Base-by-base conservation (phyloP, 306 rosid species). In the Biancaea sappan region DNA sequence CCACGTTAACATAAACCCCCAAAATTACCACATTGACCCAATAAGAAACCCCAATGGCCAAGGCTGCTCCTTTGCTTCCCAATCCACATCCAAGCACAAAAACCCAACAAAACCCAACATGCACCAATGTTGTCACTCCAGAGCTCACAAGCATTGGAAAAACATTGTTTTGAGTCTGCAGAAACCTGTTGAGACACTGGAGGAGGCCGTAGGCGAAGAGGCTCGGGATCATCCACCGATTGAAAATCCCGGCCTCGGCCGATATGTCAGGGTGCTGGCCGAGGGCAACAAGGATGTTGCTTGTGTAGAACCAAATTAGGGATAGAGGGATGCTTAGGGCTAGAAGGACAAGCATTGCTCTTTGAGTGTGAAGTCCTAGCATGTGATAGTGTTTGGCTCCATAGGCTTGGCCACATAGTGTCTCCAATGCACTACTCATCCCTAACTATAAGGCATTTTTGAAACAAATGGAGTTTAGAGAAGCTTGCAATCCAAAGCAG, bases 351-450 rank as follows among this genome's bases (percentile, higher is more conserved):
- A 84, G 44, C 85, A 87, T 87, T 57, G 84, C 87, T 53, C 84
- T 77, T 61, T 87, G 91, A 43, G 86, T 80, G 72, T 87, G 80
- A 50, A 84, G 29, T 34, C 91, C 91, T 51, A 87, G 81, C 89
- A 82, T 80, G 72, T 82, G 84, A 79, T 84, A 84, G 18, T 80
- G 82, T 25, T 37, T 87, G 15, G 86, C 87, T 48, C 91, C 89
- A 72, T 82, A 87, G 74, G 91, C 88, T 78, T 87, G 87, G 1
- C 91, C 91, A 35, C 89, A 84, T 37, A 87, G 54, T 0, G 89
- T 87, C 75, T 87, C 91, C 60, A 84, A 75, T 48, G 91, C 91
- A 78, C 91, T 87, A 18, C 84, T 86, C 84, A 87, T 82, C 68
- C 91, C 91, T 82, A 84, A 56, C 91, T 82, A 47, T 12, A 28